Percentiles rank a stretch among this genome's conserved stretches.
Evolutionary conservation across 116 monocot species (phyloP).

Genomic region (Papilionanthe hybrid): DNA sequence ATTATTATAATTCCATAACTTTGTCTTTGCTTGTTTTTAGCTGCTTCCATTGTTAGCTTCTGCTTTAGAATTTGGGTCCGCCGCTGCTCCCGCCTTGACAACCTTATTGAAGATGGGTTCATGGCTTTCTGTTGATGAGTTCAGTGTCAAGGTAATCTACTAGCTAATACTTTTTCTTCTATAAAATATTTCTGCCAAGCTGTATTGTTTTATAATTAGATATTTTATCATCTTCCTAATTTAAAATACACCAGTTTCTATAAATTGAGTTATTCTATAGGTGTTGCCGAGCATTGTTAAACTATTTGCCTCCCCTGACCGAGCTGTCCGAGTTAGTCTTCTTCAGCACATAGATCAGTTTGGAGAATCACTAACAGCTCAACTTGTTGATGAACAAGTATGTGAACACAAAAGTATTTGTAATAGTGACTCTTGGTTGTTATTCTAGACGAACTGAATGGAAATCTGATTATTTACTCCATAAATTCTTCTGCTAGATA

Average conservation of each 20-base stretch:
- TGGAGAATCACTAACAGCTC: conserved; percentile 86
- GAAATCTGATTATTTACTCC: conserved; percentile 4
- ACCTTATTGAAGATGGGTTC: conserved; percentile 95
- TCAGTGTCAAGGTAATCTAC: conserved; percentile 64
- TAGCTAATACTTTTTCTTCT: conserved; percentile 4
- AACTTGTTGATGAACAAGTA: conserved; percentile 98
- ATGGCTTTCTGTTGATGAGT: conserved; percentile 90
- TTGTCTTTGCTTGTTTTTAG: conserved; percentile 31
- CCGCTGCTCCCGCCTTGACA: conserved; percentile 89
- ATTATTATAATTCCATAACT: not conserved
- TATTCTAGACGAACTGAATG: not conserved
- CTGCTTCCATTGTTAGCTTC: conserved; percentile 86
- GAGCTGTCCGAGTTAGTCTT: conserved; percentile 90
- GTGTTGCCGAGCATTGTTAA: conserved; percentile 88
- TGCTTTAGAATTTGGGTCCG: conserved; percentile 94
- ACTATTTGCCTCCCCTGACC: conserved; percentile 94
- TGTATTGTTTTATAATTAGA: not conserved
- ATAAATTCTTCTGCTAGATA: conserved; percentile 40
- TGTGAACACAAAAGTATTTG: conserved; percentile 8
- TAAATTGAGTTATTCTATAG: conserved; percentile 22
- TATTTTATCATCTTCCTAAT: not conserved
- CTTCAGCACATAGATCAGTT: conserved; percentile 97
- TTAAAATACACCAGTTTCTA: not conserved
- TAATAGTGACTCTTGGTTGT: not conserved
- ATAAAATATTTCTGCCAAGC: not conserved